These are phyloP conservation scores for Calocera cornea DNA, from an alignment of 768 basidiomycete genomes.

Conservation along the genomic window DNA sequence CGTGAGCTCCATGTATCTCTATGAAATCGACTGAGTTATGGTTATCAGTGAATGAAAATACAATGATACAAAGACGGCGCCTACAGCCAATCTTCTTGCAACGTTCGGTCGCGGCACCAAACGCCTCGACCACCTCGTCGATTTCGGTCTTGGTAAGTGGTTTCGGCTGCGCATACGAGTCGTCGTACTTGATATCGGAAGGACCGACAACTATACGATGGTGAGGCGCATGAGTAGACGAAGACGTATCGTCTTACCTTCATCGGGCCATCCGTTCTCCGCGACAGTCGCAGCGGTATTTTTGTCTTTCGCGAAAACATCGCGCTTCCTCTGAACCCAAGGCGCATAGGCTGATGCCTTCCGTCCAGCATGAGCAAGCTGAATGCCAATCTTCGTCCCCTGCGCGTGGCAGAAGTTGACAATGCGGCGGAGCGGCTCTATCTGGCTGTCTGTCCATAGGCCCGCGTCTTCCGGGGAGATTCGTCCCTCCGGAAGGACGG, in stretches of 20 bases:
- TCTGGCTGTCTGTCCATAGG: conserved; percentile 66
- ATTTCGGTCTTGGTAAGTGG: conserved; percentile 45
- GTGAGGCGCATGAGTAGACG: conserved; percentile 6
- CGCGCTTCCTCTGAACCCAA: conserved; percentile 36
- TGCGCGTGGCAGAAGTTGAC: conserved; percentile 62
- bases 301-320: conserved; percentile 12
- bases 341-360: conserved; percentile 62
- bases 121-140: conserved; percentile 45
- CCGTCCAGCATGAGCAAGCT: conserved; percentile 60
- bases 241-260: conserved; percentile 29
- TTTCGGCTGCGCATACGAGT: conserved; percentile 42
- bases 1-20: conserved; percentile 61
- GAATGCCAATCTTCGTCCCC: conserved; percentile 58
- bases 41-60: not conserved
- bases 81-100: conserved; percentile 50
- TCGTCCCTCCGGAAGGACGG: conserved; percentile 59
- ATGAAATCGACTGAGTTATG: conserved; percentile 44
- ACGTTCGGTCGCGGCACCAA: conserved; percentile 38
- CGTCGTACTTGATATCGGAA: conserved; percentile 41
- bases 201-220: conserved; percentile 54
- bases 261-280: conserved; percentile 55
- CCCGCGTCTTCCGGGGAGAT: conserved; percentile 67
- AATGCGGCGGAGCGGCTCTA: conserved; percentile 52
- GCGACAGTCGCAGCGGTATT: conserved; percentile 32
- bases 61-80: conserved; percentile 16